Conservation (phyloP, 805 yeast genomes). For the Ogataea haglerorum region DNA sequence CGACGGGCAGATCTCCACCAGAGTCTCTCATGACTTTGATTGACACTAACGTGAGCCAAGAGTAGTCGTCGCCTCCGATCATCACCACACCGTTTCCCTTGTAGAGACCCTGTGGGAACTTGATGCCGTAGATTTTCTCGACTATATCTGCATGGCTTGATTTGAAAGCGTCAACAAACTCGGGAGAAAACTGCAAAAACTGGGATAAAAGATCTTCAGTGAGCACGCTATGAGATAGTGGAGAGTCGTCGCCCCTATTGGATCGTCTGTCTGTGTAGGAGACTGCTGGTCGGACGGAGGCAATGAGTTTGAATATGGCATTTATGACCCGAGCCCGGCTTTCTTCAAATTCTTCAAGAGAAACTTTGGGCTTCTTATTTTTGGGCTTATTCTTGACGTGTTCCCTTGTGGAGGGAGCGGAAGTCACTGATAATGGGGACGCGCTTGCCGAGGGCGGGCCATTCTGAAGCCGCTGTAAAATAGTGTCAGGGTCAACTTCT, state of each 20-base stretch:
- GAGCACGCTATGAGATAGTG: slow-evolving; percentile 11
- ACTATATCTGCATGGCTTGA: slow-evolving; percentile 43
- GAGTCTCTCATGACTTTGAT: slow-evolving; percentile 43
- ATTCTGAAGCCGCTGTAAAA: slow-evolving; percentile 8
- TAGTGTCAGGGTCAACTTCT: slow-evolving; percentile 11
- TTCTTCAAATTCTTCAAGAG: slow-evolving; percentile 11
- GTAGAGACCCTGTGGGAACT: slow-evolving; percentile 36
- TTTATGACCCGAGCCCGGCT: slow-evolving; percentile 19
- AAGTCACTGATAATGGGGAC: not conserved
- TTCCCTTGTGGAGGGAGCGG: not conserved
- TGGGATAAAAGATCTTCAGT: slow-evolving; percentile 17
- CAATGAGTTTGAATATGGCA: slow-evolving; percentile 22
- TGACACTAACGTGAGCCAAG: slow-evolving; percentile 49
- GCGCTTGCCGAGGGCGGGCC: slow-evolving; percentile 6
- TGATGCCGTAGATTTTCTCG: slow-evolving; percentile 36
- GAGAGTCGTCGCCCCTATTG: slow-evolving; percentile 12
- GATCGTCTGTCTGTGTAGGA: slow-evolving; percentile 12
- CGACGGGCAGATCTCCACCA: slow-evolving; percentile 46
- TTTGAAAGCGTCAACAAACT: slow-evolving; percentile 41
- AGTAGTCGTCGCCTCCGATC: slow-evolving; percentile 57
- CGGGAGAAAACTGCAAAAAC: slow-evolving; percentile 38
- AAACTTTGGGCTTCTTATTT: slow-evolving; percentile 2
- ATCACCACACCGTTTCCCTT: slow-evolving; percentile 54
- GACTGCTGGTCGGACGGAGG: slow-evolving; percentile 16
- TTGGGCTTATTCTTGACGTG: not conserved